Evolutionary conservation across 164 flowering plant genomes (phyloP).

Genomic region (Umbilicus rupestris): DNA sequence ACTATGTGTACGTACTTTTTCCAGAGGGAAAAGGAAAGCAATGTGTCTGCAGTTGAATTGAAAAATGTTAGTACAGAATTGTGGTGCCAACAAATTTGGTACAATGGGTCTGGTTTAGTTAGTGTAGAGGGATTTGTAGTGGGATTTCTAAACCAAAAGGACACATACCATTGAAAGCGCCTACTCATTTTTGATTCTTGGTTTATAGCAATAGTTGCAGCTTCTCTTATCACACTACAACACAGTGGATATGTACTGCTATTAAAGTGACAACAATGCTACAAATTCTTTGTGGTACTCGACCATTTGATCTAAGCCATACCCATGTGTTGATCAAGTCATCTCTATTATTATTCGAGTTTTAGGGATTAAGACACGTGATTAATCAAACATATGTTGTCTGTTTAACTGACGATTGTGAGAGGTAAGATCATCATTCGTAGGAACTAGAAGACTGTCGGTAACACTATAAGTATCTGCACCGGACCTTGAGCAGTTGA

Average conservation of each 20-base stretch:
- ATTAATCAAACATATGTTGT: neutral
- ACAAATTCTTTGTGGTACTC: neutral
- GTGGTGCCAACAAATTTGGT: neutral
- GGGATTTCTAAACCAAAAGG: constrained; percentile 1
- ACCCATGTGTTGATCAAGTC: neutral
- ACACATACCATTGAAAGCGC: constrained; percentile 1
- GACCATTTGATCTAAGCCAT: neutral
- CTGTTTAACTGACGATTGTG: neutral
- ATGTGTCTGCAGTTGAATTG: neutral
- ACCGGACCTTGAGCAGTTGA: too few species aligned
- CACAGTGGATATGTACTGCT: neutral
- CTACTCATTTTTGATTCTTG: constrained; percentile 3
- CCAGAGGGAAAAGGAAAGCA: neutral
- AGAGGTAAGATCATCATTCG: neutral
- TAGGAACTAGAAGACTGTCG: neutral
- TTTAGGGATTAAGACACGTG: too few species aligned
- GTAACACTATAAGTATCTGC: neutral
- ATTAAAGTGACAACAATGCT: neutral
- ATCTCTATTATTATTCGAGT: too few species aligned
- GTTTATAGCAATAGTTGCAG: constrained; percentile 10
- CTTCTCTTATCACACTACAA: constrained; percentile 2
- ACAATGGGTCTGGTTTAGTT: constrained; percentile 1
- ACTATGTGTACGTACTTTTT: neutral
- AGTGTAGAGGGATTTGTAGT: neutral
- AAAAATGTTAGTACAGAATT: constrained; percentile 4